Evolutionary conservation across 1,139 yeast species (phyloP).

Genomic region (Geotrichum cucujoidarum): DNA sequence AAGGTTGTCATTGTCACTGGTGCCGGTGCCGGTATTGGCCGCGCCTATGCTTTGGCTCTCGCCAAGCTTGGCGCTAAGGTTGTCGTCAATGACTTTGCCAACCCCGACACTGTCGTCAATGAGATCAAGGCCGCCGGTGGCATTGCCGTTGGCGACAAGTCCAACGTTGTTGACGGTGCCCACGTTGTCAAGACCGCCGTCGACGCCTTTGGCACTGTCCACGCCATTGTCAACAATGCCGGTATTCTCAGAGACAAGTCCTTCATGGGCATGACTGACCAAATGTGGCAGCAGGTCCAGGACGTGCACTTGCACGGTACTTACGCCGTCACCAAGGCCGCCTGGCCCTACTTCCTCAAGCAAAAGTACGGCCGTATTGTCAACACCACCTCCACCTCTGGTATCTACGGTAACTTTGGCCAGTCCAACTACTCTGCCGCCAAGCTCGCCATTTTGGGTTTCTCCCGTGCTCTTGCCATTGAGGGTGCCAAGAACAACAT

Average conservation of each 20-base stretch:
- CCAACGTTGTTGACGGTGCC: constrained; percentile 73
- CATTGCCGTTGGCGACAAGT: constrained; percentile 81
- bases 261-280: constrained; percentile 75
- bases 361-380: constrained; percentile 79
- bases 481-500: constrained; percentile 83
- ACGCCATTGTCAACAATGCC: constrained; percentile 85
- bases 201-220: constrained; percentile 75
- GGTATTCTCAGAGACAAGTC: constrained; percentile 92
- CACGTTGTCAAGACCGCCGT: constrained; percentile 76
- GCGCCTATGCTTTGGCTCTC: constrained; percentile 77
- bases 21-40: constrained; percentile 93
- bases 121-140: constrained; percentile 76
- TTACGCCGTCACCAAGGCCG: constrained; percentile 76
- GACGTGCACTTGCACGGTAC: constrained; percentile 83
- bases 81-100: constrained; percentile 82
- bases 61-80: constrained; percentile 94
- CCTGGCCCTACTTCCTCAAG: constrained; percentile 83
- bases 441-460: constrained; percentile 81
- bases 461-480: constrained; percentile 77
- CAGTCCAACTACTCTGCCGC: constrained; percentile 96
- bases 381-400: constrained; percentile 91
- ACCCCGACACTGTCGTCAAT: constrained; percentile 64
- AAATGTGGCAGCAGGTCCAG: constrained; percentile 78
- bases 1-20: constrained; percentile 93
- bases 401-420: constrained; percentile 95